Percentiles rank a stretch among this genome's conserved stretches.
Conservation (phyloP, 2,329 filamentous ascomycete genomes). For the Aureobasidium lini region DNA sequence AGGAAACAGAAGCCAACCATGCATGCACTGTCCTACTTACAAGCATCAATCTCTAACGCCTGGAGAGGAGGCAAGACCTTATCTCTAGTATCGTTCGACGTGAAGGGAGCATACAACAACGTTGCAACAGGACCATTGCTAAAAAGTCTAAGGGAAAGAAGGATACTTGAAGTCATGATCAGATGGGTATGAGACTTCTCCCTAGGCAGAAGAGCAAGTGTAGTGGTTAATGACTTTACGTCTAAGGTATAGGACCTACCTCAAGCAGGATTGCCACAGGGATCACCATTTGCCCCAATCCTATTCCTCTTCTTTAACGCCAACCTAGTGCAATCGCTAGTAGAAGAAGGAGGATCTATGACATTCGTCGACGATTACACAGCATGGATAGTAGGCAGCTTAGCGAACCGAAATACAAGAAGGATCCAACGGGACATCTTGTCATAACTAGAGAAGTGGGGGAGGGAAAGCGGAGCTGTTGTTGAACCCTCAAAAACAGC, state of each 20-base stretch:
- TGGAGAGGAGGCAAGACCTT: conserved; percentile 26
- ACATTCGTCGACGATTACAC: conserved; percentile 20
- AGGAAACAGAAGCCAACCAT: conserved; percentile 26
- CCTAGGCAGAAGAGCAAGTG: conserved; percentile 17
- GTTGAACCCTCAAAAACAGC: conserved; percentile 27
- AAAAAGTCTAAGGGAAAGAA: too few relatives aligned
- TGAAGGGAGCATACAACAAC: conserved; percentile 36
- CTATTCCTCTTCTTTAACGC: not conserved
- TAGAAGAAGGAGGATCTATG: not conserved
- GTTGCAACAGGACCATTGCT: conserved; percentile 25
- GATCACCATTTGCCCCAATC: not conserved
- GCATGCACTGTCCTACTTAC: conserved; percentile 28
- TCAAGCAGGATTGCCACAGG: too few relatives aligned
- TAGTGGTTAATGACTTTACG: conserved; percentile 15
- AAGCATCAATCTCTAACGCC: conserved; percentile 25
- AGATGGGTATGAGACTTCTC: conserved; percentile 26
- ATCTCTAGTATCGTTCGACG: conserved; percentile 32
- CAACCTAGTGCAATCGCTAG: not conserved
- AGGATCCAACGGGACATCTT: conserved; percentile 14
- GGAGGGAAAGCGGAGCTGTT: conserved; percentile 22
- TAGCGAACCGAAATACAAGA: not conserved
- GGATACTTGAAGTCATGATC: conserved; percentile 22
- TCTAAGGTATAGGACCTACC: too few relatives aligned
- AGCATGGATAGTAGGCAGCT: conserved; percentile 17
- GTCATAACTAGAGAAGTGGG: not conserved